Conservation (phyloP, 306 rosid species). For the Rubus parviflorus region DNA sequence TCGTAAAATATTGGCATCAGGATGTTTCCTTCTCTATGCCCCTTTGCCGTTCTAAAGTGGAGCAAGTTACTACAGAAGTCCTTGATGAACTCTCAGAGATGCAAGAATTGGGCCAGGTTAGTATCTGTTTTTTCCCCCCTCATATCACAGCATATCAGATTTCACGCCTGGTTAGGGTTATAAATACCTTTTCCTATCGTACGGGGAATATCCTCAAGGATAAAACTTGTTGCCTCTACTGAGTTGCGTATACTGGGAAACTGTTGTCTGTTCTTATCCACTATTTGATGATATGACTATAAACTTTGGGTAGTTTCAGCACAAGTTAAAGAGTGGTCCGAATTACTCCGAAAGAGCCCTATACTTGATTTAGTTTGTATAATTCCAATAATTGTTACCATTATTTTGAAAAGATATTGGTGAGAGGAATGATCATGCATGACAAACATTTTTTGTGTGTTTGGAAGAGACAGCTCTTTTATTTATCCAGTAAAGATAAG, state of each 20-base stretch:
- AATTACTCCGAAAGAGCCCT: too few species aligned
- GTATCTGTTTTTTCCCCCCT: constrained; percentile 18
- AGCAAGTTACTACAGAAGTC: constrained; percentile 75
- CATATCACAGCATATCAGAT: constrained; percentile 15
- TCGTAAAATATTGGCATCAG: constrained; percentile 40
- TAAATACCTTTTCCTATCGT: constrained; percentile 17
- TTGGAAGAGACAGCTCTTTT: not conserved
- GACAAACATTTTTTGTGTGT: constrained; percentile 3
- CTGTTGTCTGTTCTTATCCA: not conserved
- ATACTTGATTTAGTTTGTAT: not conserved
- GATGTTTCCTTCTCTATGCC: constrained; percentile 93
- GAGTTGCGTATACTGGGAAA: not conserved
- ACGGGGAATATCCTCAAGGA: not conserved
- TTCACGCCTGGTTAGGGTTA: constrained; percentile 14
- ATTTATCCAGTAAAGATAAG: not conserved
- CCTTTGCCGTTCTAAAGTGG: constrained; percentile 79
- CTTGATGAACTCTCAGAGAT: constrained; percentile 93
- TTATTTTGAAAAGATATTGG: not conserved
- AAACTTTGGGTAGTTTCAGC: not conserved
- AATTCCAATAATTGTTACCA: not conserved
- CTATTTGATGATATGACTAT: not conserved
- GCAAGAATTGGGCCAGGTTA: constrained; percentile 90
- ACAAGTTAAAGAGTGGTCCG: not conserved
- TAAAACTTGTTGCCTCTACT: not conserved
- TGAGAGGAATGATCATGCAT: constrained; percentile 9